A percentile compares a stretch with the other conserved stretches of the same genome.
Evolutionary conservation across 2,329 filamentous ascomycete species (phyloP).

Genomic region (Truncatella angustata): DNA sequence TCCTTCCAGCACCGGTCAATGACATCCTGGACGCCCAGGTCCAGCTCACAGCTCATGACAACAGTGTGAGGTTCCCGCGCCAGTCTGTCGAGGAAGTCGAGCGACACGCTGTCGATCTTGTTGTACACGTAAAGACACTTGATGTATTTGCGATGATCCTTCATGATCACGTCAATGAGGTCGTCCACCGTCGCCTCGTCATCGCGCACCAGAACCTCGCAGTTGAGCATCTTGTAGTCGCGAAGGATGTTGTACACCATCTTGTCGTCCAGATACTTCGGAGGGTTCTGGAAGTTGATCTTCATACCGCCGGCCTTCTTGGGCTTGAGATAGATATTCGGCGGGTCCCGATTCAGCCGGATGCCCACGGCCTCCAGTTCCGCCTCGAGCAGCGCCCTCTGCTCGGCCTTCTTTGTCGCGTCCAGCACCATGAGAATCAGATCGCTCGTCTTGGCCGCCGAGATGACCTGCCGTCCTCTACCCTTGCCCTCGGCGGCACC

Average conservation of each 20-base stretch:
- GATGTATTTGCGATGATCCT: slow-evolving; percentile 97
- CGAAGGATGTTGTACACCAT: slow-evolving; percentile 97
- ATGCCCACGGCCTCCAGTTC: slow-evolving; percentile 96
- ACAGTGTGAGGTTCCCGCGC: slow-evolving; percentile 91
- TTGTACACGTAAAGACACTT: slow-evolving; percentile 96
- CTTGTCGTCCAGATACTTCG: slow-evolving; percentile 92
- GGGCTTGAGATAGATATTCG: slow-evolving; percentile 94
- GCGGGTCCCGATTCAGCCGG: slow-evolving; percentile 84
- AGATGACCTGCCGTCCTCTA: slow-evolving; percentile 92
- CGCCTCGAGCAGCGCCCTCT: slow-evolving; percentile 82
- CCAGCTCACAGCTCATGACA: slow-evolving; percentile 96
- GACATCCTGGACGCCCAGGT: slow-evolving; percentile 89
- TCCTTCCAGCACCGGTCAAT: slow-evolving; percentile 96
- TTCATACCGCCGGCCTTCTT: slow-evolving; percentile 99
- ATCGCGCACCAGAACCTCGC: slow-evolving; percentile 91
- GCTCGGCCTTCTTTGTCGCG: slow-evolving; percentile 93
- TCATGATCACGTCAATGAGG: slow-evolving; percentile 99
- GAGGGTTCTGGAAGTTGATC: slow-evolving; percentile 88
- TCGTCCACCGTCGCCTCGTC: slow-evolving; percentile 96
- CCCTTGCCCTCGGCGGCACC: slow-evolving; percentile 95
- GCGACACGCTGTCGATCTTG: slow-evolving; percentile 94
- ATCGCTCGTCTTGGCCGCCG: slow-evolving; percentile 96
- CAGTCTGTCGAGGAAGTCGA: slow-evolving; percentile 89
- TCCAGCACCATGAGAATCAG: slow-evolving; percentile 96
- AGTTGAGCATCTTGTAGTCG: slow-evolving; percentile 98